Evolutionary conservation across 371 early-diverging fungal genomes (phyloP).

Genomic region (Actinomortierella wolfii): DNA sequence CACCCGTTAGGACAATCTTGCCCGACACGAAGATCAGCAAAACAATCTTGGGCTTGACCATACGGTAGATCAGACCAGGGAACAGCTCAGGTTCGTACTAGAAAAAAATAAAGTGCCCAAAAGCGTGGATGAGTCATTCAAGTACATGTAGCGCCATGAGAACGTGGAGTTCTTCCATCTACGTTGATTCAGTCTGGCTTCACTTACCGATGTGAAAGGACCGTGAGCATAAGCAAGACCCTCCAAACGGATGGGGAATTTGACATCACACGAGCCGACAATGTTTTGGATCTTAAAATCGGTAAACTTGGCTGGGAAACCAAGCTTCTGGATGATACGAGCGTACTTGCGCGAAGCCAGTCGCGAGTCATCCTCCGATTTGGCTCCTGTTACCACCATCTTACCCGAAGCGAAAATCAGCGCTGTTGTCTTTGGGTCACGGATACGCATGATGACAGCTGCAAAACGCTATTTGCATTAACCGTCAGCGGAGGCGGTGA

Average conservation of each 20-base stretch:
- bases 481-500: slow-evolving; percentile 3
- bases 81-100: slow-evolving; percentile 99
- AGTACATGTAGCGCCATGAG: not conserved
- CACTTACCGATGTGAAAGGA: slow-evolving; percentile 93
- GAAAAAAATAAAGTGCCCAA: not conserved
- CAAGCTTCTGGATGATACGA: slow-evolving; percentile 99
- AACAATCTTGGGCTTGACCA: slow-evolving; percentile 99
- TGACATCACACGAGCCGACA: slow-evolving; percentile 99
- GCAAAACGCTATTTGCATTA: slow-evolving; percentile 99
- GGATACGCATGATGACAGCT: slow-evolving; percentile 99
- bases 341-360: slow-evolving; percentile 99
- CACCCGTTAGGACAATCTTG: slow-evolving; percentile 99
- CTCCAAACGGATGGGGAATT: slow-evolving; percentile 99
- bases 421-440: slow-evolving; percentile 99
- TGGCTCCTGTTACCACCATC: slow-evolving; percentile 99
- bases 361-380: slow-evolving; percentile 96
- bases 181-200: slow-evolving; percentile 4
- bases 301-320: slow-evolving; percentile 98
- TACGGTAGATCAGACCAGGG: slow-evolving; percentile 99
- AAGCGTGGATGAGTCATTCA: not conserved
- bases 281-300: slow-evolving; percentile 99
- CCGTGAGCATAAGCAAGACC: slow-evolving; percentile 99
- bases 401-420: slow-evolving; percentile 99
- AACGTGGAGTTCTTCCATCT: not conserved
- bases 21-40: slow-evolving; percentile 99